These are phyloP conservation scores for Pichia sp. DNA, from an alignment of 1,139 yeast genomes.

Conservation along the genomic window DNA sequence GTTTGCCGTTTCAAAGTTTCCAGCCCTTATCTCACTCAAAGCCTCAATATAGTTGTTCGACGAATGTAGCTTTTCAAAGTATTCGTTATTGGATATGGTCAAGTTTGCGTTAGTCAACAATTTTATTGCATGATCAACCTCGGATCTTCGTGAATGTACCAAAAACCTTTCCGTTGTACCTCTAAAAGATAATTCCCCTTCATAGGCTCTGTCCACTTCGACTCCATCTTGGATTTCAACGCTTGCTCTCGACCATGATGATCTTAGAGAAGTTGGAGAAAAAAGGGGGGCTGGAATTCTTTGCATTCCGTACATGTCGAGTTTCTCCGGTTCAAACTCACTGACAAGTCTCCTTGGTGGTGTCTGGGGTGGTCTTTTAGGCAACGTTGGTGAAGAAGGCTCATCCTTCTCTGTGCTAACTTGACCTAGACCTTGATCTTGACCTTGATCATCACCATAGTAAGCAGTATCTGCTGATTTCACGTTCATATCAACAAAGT, in stretches of 20 bases:
- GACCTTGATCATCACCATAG: no score
- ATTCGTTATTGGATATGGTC: conserved; percentile 14
- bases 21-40: conserved; percentile 18
- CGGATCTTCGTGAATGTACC: conserved; percentile 10
- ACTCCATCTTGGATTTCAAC: not conserved
- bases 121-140: conserved; percentile 11
- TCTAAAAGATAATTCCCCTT: not conserved
- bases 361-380: conserved; percentile 8
- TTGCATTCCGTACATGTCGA: conserved; percentile 13
- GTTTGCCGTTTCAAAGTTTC: conserved; percentile 17
- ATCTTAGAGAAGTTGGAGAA: conserved; percentile 15
- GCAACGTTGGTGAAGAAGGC: conserved; percentile 10
- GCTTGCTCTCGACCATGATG: not conserved
- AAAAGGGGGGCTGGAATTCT: conserved; percentile 17
- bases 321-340: conserved; percentile 4
- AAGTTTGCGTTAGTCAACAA: conserved; percentile 9
- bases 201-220: not conserved
- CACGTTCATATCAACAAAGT: not conserved
- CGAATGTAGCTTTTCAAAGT: conserved; percentile 16
- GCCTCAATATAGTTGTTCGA: conserved; percentile 18
- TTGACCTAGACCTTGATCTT: no score
- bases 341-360: not conserved
- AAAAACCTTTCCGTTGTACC: conserved; percentile 8
- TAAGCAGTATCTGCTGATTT: conserved; percentile 3
- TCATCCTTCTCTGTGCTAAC: no score